Percentiles rank a stretch among this genome's conserved stretches.
Evolutionary conservation across 108 stramenopile genomes (phyloP).

Genomic region (Mayamaea pseudoterrestris): DNA sequence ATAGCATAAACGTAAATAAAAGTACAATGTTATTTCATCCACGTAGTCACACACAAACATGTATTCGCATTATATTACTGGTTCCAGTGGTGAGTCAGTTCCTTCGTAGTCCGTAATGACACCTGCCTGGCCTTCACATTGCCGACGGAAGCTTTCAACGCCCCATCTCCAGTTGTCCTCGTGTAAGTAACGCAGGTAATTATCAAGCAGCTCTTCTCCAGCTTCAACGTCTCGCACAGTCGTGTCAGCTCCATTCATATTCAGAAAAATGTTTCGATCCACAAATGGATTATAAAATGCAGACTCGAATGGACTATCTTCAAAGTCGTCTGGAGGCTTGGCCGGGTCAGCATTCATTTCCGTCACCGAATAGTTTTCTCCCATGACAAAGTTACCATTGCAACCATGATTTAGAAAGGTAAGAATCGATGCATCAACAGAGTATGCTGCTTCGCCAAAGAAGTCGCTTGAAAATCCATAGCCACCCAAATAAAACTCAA

Average conservation of each 20-base stretch:
- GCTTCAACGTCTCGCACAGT: background rate
- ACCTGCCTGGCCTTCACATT: constrained; percentile 1
- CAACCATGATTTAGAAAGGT: background rate
- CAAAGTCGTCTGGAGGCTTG: background rate
- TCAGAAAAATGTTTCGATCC: background rate
- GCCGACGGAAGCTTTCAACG: background rate
- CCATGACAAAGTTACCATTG: background rate
- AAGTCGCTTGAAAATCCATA: background rate
- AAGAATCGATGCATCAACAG: background rate
- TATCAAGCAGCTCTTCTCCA: background rate
- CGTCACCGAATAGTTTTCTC: background rate
- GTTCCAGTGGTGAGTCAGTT: no score
- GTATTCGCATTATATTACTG: no score
- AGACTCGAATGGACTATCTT: background rate
- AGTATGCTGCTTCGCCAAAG: background rate
- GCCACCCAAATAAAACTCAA: background rate
- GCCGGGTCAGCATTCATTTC: constrained; percentile 1
- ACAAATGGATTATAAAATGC: background rate
- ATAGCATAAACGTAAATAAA: no score
- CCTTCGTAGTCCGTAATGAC: background rate
- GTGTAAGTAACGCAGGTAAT: constrained; percentile 3
- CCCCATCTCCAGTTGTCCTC: constrained; percentile 1
- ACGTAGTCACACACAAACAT: no score
- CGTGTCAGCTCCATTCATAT: background rate
- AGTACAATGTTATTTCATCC: no score